phyloP scores from a whole-genome alignment of 257 asterid genomes.

The Lithospermum erythrorhizon region DNA sequence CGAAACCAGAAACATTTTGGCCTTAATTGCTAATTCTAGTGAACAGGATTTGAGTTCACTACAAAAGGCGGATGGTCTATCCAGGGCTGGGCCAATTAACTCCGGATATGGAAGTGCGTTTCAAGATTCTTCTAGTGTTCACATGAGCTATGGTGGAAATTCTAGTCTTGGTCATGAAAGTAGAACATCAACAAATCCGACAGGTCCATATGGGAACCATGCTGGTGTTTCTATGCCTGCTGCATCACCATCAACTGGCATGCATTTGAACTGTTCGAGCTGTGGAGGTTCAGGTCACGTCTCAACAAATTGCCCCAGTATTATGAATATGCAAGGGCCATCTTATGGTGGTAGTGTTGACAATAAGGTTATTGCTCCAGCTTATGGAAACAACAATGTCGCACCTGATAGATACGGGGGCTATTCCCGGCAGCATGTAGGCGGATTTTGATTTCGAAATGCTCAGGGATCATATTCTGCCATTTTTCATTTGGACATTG shows the following conservation, averaged over 20 bases:
- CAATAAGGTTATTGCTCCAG: slow-evolving; percentile 34
- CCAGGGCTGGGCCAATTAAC: slow-evolving; percentile 25
- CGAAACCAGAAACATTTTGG: slow-evolving; percentile 47
- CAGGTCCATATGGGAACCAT: slow-evolving; percentile 39
- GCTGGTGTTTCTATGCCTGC: slow-evolving; percentile 38
- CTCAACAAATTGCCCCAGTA: slow-evolving; percentile 64
- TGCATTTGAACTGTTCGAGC: slow-evolving; percentile 43
- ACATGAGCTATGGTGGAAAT: slow-evolving; percentile 23
- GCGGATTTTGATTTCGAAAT: slow-evolving; percentile 47
- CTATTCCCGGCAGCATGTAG: slow-evolving; percentile 51
- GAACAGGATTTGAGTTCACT: slow-evolving; percentile 24
- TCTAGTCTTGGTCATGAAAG: slow-evolving; percentile 21
- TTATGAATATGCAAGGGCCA: slow-evolving; percentile 41
- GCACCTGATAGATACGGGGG: slow-evolving; percentile 51
- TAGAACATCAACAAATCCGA: slow-evolving; percentile 24
- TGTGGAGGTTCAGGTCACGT: slow-evolving; percentile 77
- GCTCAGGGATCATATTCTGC: background rate
- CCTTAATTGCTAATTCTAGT: slow-evolving; percentile 35
- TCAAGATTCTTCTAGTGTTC: slow-evolving; percentile 19
- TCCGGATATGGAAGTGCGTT: slow-evolving; percentile 29
- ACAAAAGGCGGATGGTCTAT: slow-evolving; percentile 24
- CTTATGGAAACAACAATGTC: slow-evolving; percentile 35
- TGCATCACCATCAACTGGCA: slow-evolving; percentile 32
- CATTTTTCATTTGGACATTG: background rate
- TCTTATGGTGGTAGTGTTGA: slow-evolving; percentile 45